phyloP scores from a whole-genome alignment of 805 yeast species.

The Sugiyamaella chiloensis region DNA sequence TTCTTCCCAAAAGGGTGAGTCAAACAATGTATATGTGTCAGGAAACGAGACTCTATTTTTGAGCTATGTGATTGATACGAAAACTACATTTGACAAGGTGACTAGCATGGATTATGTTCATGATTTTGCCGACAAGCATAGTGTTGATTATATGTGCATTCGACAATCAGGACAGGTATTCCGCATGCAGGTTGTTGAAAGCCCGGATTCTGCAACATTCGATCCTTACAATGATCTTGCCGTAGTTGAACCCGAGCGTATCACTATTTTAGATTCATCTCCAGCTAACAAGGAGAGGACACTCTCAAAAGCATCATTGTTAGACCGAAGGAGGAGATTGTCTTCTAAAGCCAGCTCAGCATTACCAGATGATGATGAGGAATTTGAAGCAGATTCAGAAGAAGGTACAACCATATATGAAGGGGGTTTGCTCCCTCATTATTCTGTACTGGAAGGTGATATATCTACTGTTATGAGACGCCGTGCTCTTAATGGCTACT shows the following conservation, averaged over 20 bases:
- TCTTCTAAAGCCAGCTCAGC: conserved; percentile 9
- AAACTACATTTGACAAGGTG: conserved; percentile 75
- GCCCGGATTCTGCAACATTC: conserved; percentile 59
- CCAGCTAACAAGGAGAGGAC: not conserved
- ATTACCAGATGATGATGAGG: conserved; percentile 22
- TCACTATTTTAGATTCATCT: conserved; percentile 16
- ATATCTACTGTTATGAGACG: conserved; percentile 67
- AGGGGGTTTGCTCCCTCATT: conserved; percentile 20
- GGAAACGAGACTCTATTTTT: conserved; percentile 60
- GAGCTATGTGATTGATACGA: conserved; percentile 68
- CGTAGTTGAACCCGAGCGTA: conserved; percentile 22
- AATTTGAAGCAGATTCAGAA: conserved; percentile 14
- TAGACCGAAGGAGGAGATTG: conserved; percentile 5
- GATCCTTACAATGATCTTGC: conserved; percentile 48
- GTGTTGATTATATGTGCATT: conserved; percentile 76
- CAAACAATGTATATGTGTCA: conserved; percentile 18
- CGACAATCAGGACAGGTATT: conserved; percentile 87
- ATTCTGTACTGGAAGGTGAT: conserved; percentile 60
- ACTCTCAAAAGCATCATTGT: not conserved
- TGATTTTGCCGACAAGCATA: conserved; percentile 44
- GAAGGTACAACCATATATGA: conserved; percentile 5
- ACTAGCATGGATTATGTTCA: conserved; percentile 83
- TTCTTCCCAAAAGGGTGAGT: not conserved
- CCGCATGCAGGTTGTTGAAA: conserved; percentile 69
- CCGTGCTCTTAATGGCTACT: conserved; percentile 72